These are phyloP conservation scores for Suillus sp. DNA, from an alignment of 768 basidiomycete genomes.

Conservation along the genomic window DNA sequence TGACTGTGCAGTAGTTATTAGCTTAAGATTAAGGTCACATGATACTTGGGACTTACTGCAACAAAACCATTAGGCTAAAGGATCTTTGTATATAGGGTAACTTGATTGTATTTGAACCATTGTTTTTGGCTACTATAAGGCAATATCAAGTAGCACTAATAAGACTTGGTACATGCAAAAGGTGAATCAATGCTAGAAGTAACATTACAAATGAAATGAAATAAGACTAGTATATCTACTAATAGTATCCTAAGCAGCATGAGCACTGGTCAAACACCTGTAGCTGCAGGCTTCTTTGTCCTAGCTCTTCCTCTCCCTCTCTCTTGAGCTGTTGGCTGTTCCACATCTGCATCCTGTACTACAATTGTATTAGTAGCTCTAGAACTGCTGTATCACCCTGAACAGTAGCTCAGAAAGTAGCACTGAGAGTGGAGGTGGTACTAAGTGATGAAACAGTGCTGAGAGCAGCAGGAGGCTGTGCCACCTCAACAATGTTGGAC, in stretches of 20 bases:
- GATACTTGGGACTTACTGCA: not conserved
- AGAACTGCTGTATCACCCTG: not conserved
- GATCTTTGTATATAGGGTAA: not conserved
- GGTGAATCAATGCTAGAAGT: not conserved
- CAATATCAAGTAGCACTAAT: not conserved
- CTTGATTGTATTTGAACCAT: not conserved
- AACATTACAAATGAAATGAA: not conserved
- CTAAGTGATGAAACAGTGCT: not conserved
- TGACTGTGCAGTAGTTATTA: not conserved
- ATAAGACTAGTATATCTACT: not conserved
- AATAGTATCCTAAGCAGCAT: not conserved
- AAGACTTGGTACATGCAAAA: not conserved
- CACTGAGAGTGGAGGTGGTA: not conserved
- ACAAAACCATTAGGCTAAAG: not conserved
- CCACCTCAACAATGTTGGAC: not conserved
- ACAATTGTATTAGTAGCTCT: not conserved
- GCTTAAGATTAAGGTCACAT: not conserved
- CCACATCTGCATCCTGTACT: slow-evolving; percentile 1
- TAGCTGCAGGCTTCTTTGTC: not conserved
- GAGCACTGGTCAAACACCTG: not conserved
- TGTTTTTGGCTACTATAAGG: not conserved
- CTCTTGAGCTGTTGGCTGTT: not conserved
- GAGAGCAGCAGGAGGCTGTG: not conserved
- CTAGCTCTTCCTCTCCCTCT: not conserved
- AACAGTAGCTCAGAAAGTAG: not conserved